phyloP scores from a whole-genome alignment of 2,329 filamentous ascomycete genomes.

The Fusarium tuaranense region DNA sequence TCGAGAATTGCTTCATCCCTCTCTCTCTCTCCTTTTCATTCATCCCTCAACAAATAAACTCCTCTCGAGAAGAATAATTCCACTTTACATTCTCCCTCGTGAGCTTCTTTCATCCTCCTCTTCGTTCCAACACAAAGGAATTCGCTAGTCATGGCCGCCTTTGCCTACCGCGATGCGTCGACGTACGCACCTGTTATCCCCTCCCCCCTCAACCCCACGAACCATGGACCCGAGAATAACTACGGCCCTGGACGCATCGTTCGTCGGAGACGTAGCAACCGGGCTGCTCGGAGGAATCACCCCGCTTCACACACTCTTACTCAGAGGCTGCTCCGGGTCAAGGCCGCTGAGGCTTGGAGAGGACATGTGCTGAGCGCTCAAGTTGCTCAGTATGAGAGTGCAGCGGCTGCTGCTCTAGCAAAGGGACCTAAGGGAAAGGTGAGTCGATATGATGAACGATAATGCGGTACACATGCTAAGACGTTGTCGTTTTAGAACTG shows the following conservation, averaged over 20 bases:
- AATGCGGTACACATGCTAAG: slow-evolving; percentile 6
- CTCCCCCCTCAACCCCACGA: slow-evolving; percentile 47
- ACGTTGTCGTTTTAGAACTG: slow-evolving; percentile 25
- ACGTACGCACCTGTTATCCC: slow-evolving; percentile 41
- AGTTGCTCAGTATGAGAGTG: slow-evolving; percentile 38
- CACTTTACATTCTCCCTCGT: not conserved
- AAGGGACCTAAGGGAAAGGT: slow-evolving; percentile 28
- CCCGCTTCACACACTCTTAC: slow-evolving; percentile 52
- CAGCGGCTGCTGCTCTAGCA: slow-evolving; percentile 12
- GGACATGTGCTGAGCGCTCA: slow-evolving; percentile 48
- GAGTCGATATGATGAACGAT: slow-evolving; percentile 4
- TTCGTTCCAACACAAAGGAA: not conserved
- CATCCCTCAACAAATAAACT: slow-evolving; percentile 21
- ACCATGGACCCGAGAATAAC: slow-evolving; percentile 23
- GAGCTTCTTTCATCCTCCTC: no score
- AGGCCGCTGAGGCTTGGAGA: slow-evolving; percentile 56
- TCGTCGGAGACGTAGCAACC: slow-evolving; percentile 30
- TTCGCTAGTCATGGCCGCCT: slow-evolving; percentile 28
- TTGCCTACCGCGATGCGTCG: slow-evolving; percentile 29
- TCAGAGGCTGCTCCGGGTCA: slow-evolving; percentile 55
- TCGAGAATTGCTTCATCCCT: slow-evolving; percentile 27
- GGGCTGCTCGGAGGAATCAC: slow-evolving; percentile 23
- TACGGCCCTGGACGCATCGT: slow-evolving; percentile 28
- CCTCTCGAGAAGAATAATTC: slow-evolving; percentile 2
- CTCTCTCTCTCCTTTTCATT: slow-evolving; percentile 3